phyloP scores from a whole-genome alignment of 2,329 filamentous ascomycete species.

The Ciborinia camelliae region DNA sequence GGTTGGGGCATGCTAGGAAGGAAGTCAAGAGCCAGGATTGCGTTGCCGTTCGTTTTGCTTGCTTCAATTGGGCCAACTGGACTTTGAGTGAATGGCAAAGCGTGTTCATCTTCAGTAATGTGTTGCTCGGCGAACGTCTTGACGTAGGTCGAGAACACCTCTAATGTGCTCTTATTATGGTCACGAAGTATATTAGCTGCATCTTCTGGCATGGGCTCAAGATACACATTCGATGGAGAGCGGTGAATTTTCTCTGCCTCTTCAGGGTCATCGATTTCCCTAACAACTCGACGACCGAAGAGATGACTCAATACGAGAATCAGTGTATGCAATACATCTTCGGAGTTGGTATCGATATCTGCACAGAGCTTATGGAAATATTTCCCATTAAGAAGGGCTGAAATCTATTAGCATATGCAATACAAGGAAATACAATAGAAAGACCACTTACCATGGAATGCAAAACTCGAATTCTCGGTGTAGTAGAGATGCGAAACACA shows the following conservation, averaged over 20 bases:
- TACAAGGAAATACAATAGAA: not conserved
- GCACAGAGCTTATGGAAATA: conserved; percentile 66
- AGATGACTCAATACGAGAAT: conserved; percentile 69
- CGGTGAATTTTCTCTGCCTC: conserved; percentile 49
- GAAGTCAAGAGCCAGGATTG: conserved; percentile 23
- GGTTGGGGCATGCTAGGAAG: conserved; percentile 41
- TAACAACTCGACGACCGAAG: conserved; percentile 59
- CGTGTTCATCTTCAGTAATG: conserved; percentile 32
- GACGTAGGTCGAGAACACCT: conserved; percentile 66
- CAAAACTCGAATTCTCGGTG: conserved; percentile 71
- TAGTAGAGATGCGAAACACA: conserved; percentile 72
- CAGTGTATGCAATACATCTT: conserved; percentile 53
- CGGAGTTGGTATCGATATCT: conserved; percentile 49
- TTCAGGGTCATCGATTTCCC: conserved; percentile 48
- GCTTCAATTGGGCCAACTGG: conserved; percentile 25
- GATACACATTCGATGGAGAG: conserved; percentile 61
- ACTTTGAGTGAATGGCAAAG: conserved; percentile 35
- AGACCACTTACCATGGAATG: conserved; percentile 56
- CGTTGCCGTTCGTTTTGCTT: conserved; percentile 12
- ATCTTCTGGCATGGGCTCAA: conserved; percentile 58
- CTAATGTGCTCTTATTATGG: conserved; percentile 60
- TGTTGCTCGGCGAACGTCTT: conserved; percentile 66
- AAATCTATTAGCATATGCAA: conserved; percentile 15
- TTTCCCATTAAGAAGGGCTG: conserved; percentile 61
- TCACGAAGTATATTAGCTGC: conserved; percentile 54